Percentiles rank a stretch among this genome's conserved stretches.
These are phyloP conservation scores for Angomonas ambiguus DNA, from an alignment of 208 protist genomes.

Conservation along the genomic window DNA sequence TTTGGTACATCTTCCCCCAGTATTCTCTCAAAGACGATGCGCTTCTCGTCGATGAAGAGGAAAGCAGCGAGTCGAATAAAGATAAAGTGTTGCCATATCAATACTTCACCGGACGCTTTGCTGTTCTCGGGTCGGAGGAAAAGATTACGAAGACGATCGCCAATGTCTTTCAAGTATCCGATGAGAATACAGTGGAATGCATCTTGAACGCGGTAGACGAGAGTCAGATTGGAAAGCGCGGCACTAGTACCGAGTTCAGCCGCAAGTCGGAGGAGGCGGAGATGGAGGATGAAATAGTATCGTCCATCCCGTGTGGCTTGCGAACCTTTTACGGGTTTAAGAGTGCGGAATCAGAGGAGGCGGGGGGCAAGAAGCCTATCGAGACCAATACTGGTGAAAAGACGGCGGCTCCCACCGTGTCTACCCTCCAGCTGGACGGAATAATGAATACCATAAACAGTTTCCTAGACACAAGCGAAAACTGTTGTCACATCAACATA, in stretches of 20 bases:
- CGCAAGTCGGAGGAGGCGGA: slow-evolving; percentile 3
- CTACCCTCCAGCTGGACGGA: background rate
- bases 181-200: background rate
- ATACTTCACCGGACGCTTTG: background rate
- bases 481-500: background rate
- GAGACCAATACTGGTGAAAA: too few species aligned
- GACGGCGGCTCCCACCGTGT: background rate
- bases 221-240: background rate
- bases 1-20: slow-evolving; percentile 31
- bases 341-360: too few species aligned
- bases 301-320: too few species aligned
- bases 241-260: slow-evolving; percentile 5
- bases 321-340: too few species aligned
- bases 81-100: background rate
- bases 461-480: background rate
- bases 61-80: background rate
- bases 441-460: background rate
- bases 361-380: too few species aligned
- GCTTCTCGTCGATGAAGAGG: background rate
- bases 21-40: slow-evolving; percentile 15
- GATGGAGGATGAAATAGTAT: background rate
- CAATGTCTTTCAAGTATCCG: background rate
- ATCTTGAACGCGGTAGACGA: background rate
- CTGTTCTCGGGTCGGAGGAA: background rate
- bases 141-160: background rate